These are phyloP conservation scores for Taphrina deformans DNA, from an alignment of 1,139 yeast genomes.

Conservation along the genomic window DNA sequence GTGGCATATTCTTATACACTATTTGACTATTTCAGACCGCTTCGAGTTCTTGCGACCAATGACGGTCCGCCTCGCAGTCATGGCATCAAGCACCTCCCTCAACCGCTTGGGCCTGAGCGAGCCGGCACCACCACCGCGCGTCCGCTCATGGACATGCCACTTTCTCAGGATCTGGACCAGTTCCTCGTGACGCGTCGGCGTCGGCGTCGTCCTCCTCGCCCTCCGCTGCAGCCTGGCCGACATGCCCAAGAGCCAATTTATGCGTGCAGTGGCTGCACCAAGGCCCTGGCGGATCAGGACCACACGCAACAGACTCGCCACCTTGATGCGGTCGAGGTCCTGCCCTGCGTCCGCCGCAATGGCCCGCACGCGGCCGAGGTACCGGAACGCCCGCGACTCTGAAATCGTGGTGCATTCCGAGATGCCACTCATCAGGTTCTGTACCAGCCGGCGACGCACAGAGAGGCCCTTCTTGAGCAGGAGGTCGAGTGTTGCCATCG, in stretches of 20 bases:
- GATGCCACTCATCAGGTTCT: constrained; percentile 6
- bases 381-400: constrained; percentile 1
- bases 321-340: background rate
- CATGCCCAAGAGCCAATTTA: background rate
- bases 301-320: constrained; percentile 2
- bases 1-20: too few species aligned
- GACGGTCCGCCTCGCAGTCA: background rate
- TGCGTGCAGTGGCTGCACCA: background rate
- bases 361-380: background rate
- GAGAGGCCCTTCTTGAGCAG: background rate
- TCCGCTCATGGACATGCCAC: constrained; percentile 3
- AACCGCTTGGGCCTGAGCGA: background rate
- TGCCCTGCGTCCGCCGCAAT: background rate
- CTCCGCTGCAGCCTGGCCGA: background rate
- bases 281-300: constrained; percentile 9
- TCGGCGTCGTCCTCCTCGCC: background rate
- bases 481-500: background rate
- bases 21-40: too few species aligned
- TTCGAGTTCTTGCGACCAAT: too few species aligned
- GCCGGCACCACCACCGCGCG: background rate
- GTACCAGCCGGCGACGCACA: background rate
- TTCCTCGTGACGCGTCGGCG: background rate
- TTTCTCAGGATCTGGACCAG: background rate
- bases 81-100: background rate
- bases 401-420: background rate